These are phyloP conservation scores for Colletotrichum lentis DNA, from an alignment of 2,329 filamentous ascomycete genomes.

Conservation along the genomic window DNA sequence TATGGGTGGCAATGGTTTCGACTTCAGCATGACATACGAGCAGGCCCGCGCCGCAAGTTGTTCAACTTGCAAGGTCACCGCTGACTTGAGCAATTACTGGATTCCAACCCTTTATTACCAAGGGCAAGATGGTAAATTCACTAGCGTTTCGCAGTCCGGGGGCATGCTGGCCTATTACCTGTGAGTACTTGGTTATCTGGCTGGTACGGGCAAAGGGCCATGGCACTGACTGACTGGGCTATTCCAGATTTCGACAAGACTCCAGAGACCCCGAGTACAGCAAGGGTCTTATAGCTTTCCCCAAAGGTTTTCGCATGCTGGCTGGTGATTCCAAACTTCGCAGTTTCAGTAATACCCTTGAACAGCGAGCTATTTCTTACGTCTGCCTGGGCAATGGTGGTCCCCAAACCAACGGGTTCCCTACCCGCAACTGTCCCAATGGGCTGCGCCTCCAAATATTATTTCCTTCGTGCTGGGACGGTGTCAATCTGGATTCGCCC, in stretches of 20 bases:
- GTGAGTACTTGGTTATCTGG: constrained; percentile 43
- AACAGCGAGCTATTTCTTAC: constrained; percentile 62
- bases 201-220: background rate
- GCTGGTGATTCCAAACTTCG: constrained; percentile 61
- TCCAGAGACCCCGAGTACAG: constrained; percentile 49
- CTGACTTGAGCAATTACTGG: constrained; percentile 75
- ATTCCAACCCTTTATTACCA: constrained; percentile 64
- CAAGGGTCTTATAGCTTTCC: constrained; percentile 66
- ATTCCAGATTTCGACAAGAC: constrained; percentile 51
- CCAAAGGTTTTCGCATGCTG: constrained; percentile 70
- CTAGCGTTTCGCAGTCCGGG: constrained; percentile 52
- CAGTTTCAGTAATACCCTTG: constrained; percentile 55
- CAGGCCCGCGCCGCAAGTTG: constrained; percentile 64
- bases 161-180: constrained; percentile 61
- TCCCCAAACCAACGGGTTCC: constrained; percentile 61
- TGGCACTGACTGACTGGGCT: background rate
- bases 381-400: constrained; percentile 60
- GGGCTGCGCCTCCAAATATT: constrained; percentile 62
- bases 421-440: constrained; percentile 61
- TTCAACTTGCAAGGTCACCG: constrained; percentile 69
- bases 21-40: constrained; percentile 61
- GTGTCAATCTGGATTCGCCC: constrained; percentile 60
- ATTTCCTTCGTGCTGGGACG: constrained; percentile 72
- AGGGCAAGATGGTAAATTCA: constrained; percentile 64
- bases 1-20: constrained; percentile 69